Conservation (phyloP, 2,329 filamentous ascomycete genomes). For the Scytalidium lignicola region DNA sequence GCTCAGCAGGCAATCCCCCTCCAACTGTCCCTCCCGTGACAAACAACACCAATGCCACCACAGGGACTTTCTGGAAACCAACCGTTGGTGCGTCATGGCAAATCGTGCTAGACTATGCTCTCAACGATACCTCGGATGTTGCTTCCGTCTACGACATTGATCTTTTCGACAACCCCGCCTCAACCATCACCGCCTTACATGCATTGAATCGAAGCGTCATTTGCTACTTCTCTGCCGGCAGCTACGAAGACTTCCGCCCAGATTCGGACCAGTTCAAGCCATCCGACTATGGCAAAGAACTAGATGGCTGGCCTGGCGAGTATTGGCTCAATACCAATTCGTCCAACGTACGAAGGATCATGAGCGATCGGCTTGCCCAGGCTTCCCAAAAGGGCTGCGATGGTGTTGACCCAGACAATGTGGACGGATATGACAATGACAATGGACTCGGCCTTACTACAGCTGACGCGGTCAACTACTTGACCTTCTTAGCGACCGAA, state of each 20-base stretch:
- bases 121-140: constrained; percentile 19
- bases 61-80: constrained; percentile 44
- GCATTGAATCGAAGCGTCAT: constrained; percentile 54
- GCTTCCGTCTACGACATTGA: constrained; percentile 33
- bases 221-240: constrained; percentile 72
- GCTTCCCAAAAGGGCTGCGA: constrained; percentile 60
- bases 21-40: background rate
- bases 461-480: constrained; percentile 51
- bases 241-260: constrained; percentile 57
- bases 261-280: constrained; percentile 49
- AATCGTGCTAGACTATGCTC: constrained; percentile 47
- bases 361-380: constrained; percentile 53
- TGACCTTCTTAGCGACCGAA: constrained; percentile 54
- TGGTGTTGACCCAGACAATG: constrained; percentile 67
- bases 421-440: constrained; percentile 61
- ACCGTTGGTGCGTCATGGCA: constrained; percentile 52
- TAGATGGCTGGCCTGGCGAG: constrained; percentile 64
- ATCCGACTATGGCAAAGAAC: constrained; percentile 49
- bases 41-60: constrained; percentile 11
- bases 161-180: constrained; percentile 38
- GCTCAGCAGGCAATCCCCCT: constrained; percentile 1
- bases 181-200: constrained; percentile 44
- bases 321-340: constrained; percentile 59
- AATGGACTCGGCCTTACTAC: constrained; percentile 57
- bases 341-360: constrained; percentile 56